Evolutionary conservation across 2,329 filamentous ascomycete genomes (phyloP).

Genomic region (Ciborinia camelliae): DNA sequence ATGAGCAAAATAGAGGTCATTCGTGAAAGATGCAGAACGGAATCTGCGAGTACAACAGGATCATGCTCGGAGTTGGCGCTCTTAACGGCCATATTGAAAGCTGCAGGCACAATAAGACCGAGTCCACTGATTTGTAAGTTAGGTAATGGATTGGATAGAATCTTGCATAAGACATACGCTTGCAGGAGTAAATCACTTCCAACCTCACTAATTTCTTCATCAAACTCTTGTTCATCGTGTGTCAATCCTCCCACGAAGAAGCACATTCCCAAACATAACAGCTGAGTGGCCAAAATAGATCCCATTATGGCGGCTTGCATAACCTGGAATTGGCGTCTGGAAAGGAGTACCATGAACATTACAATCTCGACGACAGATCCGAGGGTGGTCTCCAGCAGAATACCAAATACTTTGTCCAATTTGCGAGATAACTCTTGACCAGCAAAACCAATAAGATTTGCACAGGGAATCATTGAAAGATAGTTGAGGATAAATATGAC

Average conservation of each 20-base stretch:
- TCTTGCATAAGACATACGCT: constrained; percentile 53
- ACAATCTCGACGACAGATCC: constrained; percentile 79
- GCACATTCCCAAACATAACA: constrained; percentile 75
- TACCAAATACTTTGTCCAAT: constrained; percentile 67
- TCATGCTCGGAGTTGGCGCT: constrained; percentile 26
- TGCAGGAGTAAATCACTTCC: constrained; percentile 74
- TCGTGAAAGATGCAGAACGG: constrained; percentile 64
- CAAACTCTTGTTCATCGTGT: constrained; percentile 67
- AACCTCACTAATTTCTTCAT: constrained; percentile 72
- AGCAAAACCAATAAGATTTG: constrained; percentile 72
- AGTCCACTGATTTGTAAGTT: constrained; percentile 41
- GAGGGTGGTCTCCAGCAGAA: constrained; percentile 60
- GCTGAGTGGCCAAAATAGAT: constrained; percentile 76
- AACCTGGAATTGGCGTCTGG: constrained; percentile 54
- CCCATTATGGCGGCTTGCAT: constrained; percentile 82
- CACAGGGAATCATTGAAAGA: constrained; percentile 72
- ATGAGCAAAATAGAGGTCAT: constrained; percentile 69
- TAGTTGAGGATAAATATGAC: constrained; percentile 69
- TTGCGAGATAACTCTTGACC: constrained; percentile 71
- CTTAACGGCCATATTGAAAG: constrained; percentile 47
- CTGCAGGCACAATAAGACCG: constrained; percentile 43
- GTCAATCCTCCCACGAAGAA: constrained; percentile 73
- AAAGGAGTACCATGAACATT: constrained; percentile 73
- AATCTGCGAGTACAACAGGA: constrained; percentile 45
- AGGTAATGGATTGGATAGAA: not conserved